These are phyloP conservation scores for Vaccinium myrtillus DNA, from an alignment of 148 eudicot species.

Conservation along the genomic window DNA sequence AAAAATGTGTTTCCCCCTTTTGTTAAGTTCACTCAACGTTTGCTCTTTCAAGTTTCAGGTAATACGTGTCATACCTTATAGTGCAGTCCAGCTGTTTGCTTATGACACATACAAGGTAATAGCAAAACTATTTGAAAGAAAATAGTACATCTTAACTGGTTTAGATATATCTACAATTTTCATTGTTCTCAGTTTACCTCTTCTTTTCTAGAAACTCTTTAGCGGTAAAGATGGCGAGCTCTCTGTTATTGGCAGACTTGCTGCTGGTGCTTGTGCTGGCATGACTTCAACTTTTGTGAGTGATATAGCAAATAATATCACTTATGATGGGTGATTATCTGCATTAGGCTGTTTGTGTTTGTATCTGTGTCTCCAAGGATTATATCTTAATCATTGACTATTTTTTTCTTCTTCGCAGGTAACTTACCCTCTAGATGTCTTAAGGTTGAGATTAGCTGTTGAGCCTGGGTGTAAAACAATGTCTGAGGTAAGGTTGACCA, in stretches of 20 bases:
- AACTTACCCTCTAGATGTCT: constrained; percentile 92
- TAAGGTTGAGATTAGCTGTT: constrained; percentile 90
- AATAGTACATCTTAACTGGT: neutral
- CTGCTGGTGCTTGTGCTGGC: constrained; percentile 88
- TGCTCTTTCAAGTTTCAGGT: constrained; percentile 40
- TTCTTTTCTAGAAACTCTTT: constrained; percentile 60
- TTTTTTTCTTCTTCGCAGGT: constrained; percentile 51
- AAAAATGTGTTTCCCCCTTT: neutral
- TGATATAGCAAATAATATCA: constrained; percentile 12
- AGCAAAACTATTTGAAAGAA: constrained; percentile 13
- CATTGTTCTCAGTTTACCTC: constrained; percentile 10
- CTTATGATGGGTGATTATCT: neutral
- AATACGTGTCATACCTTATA: constrained; percentile 85
- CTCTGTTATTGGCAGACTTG: constrained; percentile 74
- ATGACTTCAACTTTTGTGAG: constrained; percentile 90
- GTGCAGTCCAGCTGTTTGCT: constrained; percentile 89
- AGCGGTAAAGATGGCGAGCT: constrained; percentile 80
- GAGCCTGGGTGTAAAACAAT: constrained; percentile 83
- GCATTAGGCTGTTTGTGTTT: neutral
- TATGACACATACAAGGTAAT: constrained; percentile 86
- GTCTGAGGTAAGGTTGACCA: constrained; percentile 56
- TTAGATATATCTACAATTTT: neutral
- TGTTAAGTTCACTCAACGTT: neutral
- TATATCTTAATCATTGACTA: neutral
- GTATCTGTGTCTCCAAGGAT: neutral